Conservation (phyloP, 2,329 filamentous ascomycete genomes). For the Neophaeococcomyces aloes region DNA sequence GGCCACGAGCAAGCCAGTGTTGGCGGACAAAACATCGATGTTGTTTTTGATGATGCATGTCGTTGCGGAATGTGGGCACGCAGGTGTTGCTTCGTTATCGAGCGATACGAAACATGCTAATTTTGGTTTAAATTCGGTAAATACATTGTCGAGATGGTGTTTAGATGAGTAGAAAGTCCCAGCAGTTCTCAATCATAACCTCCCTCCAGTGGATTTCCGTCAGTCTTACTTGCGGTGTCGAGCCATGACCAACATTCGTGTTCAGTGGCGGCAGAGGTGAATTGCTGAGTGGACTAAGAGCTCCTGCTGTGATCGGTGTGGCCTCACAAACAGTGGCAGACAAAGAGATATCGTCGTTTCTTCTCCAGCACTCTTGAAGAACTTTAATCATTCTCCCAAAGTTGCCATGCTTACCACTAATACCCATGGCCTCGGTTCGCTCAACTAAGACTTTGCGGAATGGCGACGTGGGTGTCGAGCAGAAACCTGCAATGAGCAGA, state of each 20-base stretch:
- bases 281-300: conserved; percentile 13
- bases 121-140: no score
- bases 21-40: no score
- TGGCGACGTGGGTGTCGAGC: conserved; percentile 58
- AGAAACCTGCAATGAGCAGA: conserved; percentile 73
- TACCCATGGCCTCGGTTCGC: conserved; percentile 62
- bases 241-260: conserved; percentile 6
- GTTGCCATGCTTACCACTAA: conserved; percentile 67
- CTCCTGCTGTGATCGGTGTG: conserved; percentile 20
- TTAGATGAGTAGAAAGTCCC: conserved; percentile 81
- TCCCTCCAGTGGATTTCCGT: conserved; percentile 87
- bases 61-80: no score
- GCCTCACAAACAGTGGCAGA: conserved; percentile 25
- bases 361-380: conserved; percentile 69
- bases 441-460: conserved; percentile 73
- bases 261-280: conserved; percentile 13
- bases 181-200: conserved; percentile 80
- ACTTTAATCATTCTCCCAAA: conserved; percentile 74
- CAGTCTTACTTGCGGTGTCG: conserved; percentile 3
- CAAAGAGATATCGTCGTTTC: conserved; percentile 52
- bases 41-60: no score
- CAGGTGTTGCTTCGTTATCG: no score
- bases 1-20: no score
- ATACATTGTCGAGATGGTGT: conserved; percentile 31
- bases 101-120: no score